Evolutionary conservation across 2,329 filamentous ascomycete genomes (phyloP).

Genomic region (Penicillium verrucosum): DNA sequence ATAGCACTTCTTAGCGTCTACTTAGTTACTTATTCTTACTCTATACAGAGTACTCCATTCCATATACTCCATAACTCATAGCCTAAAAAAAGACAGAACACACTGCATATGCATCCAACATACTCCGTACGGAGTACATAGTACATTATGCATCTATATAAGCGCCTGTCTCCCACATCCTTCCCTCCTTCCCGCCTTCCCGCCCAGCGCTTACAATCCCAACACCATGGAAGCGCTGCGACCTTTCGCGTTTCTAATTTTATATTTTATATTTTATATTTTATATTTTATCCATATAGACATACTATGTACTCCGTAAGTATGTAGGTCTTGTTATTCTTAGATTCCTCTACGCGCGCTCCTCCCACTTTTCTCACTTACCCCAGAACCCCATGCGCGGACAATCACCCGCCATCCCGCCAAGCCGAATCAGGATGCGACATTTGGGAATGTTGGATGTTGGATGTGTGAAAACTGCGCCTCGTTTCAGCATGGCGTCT

Average conservation of each 20-base stretch:
- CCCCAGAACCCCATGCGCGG: not conserved
- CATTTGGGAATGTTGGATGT: not conserved
- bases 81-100: constrained; percentile 14
- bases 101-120: not conserved
- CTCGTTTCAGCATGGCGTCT: not conserved
- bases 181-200: not conserved
- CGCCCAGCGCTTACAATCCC: constrained; percentile 17
- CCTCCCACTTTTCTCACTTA: no score
- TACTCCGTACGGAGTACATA: no score
- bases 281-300: no score
- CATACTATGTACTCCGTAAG: no score
- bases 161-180: constrained; percentile 12
- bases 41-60: not conserved
- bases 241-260: not conserved
- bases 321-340: not conserved
- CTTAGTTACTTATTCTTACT: not conserved
- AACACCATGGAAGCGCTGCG: constrained; percentile 1
- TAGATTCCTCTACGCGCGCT: not conserved
- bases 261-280: not conserved
- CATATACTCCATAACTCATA: not conserved
- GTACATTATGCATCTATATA: constrained; percentile 15
- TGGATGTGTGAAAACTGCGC: not conserved
- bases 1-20: not conserved
- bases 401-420: not conserved
- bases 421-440: not conserved